Base-by-base conservation (phyloP, 371 early-diverging fungal species). In the Nematocida sp. region DNA sequence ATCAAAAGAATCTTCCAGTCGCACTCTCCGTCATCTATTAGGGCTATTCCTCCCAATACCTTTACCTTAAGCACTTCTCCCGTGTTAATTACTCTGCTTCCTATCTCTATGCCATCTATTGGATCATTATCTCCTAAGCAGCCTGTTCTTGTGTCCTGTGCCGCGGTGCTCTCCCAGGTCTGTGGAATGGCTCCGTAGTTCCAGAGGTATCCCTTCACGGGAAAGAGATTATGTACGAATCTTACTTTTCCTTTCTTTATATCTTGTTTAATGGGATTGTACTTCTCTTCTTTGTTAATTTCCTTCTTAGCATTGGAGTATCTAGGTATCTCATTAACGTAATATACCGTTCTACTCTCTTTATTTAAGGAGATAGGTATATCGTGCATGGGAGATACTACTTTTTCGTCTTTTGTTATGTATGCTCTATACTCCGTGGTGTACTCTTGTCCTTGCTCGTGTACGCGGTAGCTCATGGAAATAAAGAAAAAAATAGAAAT, bases 231-330 rank as follows among this genome's bases (percentile, higher is more conserved):
- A 79, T 91, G 88, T 53, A 97, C 95, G 84, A 89, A 97, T 67
- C 99, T 88, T 61, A 93, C 89, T 84, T 93, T 93, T 80, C 92
- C 93, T 84, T 99, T 97, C 87, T 97, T 97, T 61, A 89, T 85
- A 83, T 99, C 99, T 85, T 97, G 97, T 85, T 90, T 93, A 77
- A 99, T 93, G 48, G 97, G 97, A 88, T 97, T 99, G 83, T 93
- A 77, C 47, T 51, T 36, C 39, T 56, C 50, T 63, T 79, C 59
- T 50, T 78, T 82, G 38, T 30, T 61, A 23, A 92, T 91, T 87
- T 99, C 99, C 67, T 93, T 86, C 88, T 99, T 99, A 77, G 94
- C 97, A 85, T 96, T 96, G 77, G 94, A 90, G 93, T 95, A 99
- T 61, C 97, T 88, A 48, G 99, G 97, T 65, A 97, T 93, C 84